Evolutionary conservation across 2,329 filamentous ascomycete species (phyloP).

Genomic region (Graphium sp.): DNA sequence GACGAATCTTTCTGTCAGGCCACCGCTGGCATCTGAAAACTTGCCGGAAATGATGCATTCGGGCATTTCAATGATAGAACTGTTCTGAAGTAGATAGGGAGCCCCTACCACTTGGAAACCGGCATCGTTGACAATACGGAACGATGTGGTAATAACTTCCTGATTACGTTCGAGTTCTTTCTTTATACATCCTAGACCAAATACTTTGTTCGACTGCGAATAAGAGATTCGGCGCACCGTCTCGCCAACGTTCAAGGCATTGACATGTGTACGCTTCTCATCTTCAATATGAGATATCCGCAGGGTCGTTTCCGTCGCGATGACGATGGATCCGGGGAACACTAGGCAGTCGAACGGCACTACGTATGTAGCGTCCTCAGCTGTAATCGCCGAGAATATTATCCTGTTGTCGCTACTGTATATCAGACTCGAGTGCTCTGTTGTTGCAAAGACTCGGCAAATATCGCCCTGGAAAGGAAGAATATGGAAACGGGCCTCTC

Average conservation of each 20-base stretch:
- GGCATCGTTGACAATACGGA: conserved; percentile 82
- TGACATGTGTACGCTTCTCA: conserved; percentile 76
- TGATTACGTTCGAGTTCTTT: conserved; percentile 52
- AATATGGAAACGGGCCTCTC: conserved; percentile 66
- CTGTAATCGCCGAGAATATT: conserved; percentile 85
- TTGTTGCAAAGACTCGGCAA: conserved; percentile 79
- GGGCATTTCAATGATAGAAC: conserved; percentile 48
- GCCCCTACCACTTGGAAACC: conserved; percentile 63
- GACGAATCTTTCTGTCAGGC: conserved; percentile 62
- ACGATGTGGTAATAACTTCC: conserved; percentile 64
- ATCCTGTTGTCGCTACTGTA: conserved; percentile 79
- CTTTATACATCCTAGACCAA: conserved; percentile 74
- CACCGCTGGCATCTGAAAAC: conserved; percentile 40
- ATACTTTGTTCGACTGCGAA: conserved; percentile 60
- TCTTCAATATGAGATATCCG: conserved; percentile 70
- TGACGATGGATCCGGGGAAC: conserved; percentile 64
- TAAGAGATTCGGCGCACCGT: conserved; percentile 81
- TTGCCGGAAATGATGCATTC: conserved; percentile 71
- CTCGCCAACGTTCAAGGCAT: conserved; percentile 59
- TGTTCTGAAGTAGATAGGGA: conserved; percentile 41
- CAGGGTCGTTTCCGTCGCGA: conserved; percentile 62
- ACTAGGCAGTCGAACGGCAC: conserved; percentile 69
- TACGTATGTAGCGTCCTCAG: conserved; percentile 67
- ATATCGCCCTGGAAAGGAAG: conserved; percentile 52
- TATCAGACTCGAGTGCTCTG: conserved; percentile 85